These are phyloP conservation scores for Aureoboletus auriporus DNA, from an alignment of 768 basidiomycete species.

Conservation along the genomic window DNA sequence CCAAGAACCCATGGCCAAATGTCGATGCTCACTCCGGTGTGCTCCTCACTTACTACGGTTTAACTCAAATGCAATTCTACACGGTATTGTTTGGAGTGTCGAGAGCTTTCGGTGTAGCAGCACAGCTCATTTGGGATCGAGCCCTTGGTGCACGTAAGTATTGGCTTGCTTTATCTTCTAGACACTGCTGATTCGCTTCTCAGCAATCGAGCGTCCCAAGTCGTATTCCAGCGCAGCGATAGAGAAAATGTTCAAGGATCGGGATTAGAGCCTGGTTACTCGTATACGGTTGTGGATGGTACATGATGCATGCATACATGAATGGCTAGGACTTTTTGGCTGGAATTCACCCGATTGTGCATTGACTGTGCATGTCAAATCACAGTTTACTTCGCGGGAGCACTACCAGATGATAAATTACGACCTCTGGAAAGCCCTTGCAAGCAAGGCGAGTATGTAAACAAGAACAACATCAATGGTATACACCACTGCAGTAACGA, in stretches of 20 bases:
- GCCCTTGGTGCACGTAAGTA: constrained; percentile 84
- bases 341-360: too few species aligned
- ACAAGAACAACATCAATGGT: constrained; percentile 17
- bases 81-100: constrained; percentile 97
- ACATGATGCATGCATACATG: too few species aligned
- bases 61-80: constrained; percentile 92
- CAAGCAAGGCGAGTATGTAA: background rate
- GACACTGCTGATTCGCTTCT: background rate
- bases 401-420: too few species aligned
- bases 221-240: constrained; percentile 83
- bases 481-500: constrained; percentile 17
- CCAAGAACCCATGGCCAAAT: constrained; percentile 95
- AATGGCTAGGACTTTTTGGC: too few species aligned
- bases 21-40: constrained; percentile 97
- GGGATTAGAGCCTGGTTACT: constrained; percentile 5
- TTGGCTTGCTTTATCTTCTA: background rate
- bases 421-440: background rate
- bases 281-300: too few species aligned
- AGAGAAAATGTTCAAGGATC: constrained; percentile 67
- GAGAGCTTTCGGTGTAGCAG: constrained; percentile 87
- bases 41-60: constrained; percentile 79
- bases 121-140: constrained; percentile 91
- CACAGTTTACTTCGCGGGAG: too few species aligned
- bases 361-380: too few species aligned
- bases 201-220: constrained; percentile 87